Base-by-base conservation (phyloP, 768 basidiomycete species). In the Boletus speciosus region DNA sequence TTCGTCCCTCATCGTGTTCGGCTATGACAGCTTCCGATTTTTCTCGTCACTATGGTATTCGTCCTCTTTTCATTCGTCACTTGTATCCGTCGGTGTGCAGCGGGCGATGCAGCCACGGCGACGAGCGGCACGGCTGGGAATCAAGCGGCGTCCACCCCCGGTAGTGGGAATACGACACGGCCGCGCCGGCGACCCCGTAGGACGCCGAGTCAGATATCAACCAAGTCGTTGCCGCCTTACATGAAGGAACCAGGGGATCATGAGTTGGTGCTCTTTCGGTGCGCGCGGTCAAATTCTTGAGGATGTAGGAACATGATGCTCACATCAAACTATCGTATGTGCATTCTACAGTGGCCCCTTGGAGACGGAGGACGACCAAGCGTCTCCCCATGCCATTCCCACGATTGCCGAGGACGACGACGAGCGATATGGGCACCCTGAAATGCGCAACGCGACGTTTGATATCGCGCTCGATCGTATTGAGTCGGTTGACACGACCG, bases 211-310 rank as follows among this genome's bases (percentile, higher is more conserved):
- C 88, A 90, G 66, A 83, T 91, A 48, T 90, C 88, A 6, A 89
- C 88, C 8, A 81, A 79, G 29, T 90, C 86, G 6, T 67, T 93
- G 31, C 90, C 90, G 6, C 81, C 78, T 29, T 93, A 93, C 61
- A 88, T 81, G 74, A 90, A 90, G 70, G 90, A 93, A 56, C 88
- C 90, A 0, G 90, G 89, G 15, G 90, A 90, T 45, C 76, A 85
- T 37, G 90, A 93, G 66, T 76, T 93, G 29, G 90, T 93, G 6
- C 82, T 93, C 48, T 74, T 70, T 41, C 67, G 78, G 79, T 81
- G 55, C 58, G 74, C 25, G 2, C 7, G 10, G 10, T 50, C 9
- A 12, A 23, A 7, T 14, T 39, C 11, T 32, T n/a, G 14, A 19
- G 6, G 31, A 11, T 32, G 31, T 32, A 32, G 31, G 31, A 32